Evolutionary conservation across 305 asterid species (phyloP).

Genomic region (Fraxinus sp.): DNA sequence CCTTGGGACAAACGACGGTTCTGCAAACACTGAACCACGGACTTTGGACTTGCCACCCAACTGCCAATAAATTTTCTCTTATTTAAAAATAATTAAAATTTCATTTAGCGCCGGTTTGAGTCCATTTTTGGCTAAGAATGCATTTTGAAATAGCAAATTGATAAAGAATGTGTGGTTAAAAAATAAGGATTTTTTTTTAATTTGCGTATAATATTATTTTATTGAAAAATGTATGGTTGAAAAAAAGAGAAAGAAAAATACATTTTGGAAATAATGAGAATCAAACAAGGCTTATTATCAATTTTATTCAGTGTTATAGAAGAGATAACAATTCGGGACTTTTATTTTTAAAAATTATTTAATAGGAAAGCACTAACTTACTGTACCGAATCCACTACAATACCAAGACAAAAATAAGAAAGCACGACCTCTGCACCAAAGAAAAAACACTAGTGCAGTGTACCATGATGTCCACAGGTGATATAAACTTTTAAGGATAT

Average conservation of each 20-base stretch:
- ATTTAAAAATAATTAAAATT: background rate
- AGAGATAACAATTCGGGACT: slow-evolving; percentile 19
- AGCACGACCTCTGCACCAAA: slow-evolving; percentile 30
- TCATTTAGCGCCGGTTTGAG: background rate
- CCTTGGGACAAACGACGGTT: slow-evolving; percentile 31
- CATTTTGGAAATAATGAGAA: too few relatives aligned
- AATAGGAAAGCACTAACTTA: slow-evolving; percentile 31
- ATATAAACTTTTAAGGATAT: background rate
- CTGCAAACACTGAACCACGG: slow-evolving; percentile 26
- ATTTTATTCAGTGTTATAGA: background rate
- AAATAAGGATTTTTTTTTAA: too few relatives aligned
- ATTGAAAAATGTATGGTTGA: too few relatives aligned
- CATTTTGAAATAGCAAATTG: too few relatives aligned
- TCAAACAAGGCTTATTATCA: background rate
- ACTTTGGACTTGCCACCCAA: slow-evolving; percentile 27
- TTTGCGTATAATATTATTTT: too few relatives aligned
- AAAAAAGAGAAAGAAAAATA: too few relatives aligned
- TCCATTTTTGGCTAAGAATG: too few relatives aligned
- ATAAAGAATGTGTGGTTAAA: too few relatives aligned
- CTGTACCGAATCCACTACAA: slow-evolving; percentile 43
- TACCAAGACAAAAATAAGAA: slow-evolving; percentile 30
- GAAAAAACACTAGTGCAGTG: slow-evolving; percentile 25
- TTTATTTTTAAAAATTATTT: slow-evolving; percentile 27
- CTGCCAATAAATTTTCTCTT: background rate
- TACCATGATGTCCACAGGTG: background rate